Evolutionary conservation across 1,284 basidiomycete genomes (phyloP), one percentile per base, ranked within the genome.

Genomic region (Wolfiporia cocos): DNA sequence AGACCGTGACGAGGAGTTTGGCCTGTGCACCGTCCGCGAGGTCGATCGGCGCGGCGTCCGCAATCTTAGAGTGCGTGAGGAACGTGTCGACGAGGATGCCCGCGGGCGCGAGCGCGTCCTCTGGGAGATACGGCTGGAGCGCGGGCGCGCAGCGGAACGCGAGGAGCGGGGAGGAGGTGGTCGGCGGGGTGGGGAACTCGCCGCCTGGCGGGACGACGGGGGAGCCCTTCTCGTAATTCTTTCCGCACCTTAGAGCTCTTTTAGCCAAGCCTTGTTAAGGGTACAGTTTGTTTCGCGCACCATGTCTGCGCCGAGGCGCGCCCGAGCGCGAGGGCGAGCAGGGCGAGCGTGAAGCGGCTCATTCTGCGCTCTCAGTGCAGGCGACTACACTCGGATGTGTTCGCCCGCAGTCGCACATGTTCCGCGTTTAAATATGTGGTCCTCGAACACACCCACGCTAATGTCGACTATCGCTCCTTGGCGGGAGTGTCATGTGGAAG

Each of bases 241-340:
- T 85, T 28, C 74, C 76, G 51, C 82, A 85, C 81, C 82, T 81
- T n/a, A n/a, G n/a, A n/a, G n/a, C n/a, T n/a, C n/a, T n/a, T n/a
- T n/a, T n/a, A n/a, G n/a, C n/a, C n/a, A n/a, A n/a, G n/a, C n/a
- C n/a, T n/a, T n/a, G n/a, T n/a, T n/a, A n/a, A n/a, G n/a, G n/a
- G n/a, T n/a, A n/a, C n/a, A n/a, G n/a, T n/a, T n/a, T n/a, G n/a
- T n/a, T n/a, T n/a, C n/a, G n/a, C 49, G 26, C 24, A 50, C 49
- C 49, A 50, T 48, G 49, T 50, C 34, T 50, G 46, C 34, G 43
- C 46, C 14, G 32, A 38, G 15, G 23, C 46, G 11, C 28, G 18
- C 15, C 42, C 37, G 12, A 34, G 28, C 17, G 31, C 30, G 22
- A 33, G n/a, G 17, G 22, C 37, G 20, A 44, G 12, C 18, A 19